Evolutionary conservation across 2,329 filamentous ascomycete genomes (phyloP), one percentile per base, ranked within the genome.

Genomic region (Alternaria brassicae): DNA sequence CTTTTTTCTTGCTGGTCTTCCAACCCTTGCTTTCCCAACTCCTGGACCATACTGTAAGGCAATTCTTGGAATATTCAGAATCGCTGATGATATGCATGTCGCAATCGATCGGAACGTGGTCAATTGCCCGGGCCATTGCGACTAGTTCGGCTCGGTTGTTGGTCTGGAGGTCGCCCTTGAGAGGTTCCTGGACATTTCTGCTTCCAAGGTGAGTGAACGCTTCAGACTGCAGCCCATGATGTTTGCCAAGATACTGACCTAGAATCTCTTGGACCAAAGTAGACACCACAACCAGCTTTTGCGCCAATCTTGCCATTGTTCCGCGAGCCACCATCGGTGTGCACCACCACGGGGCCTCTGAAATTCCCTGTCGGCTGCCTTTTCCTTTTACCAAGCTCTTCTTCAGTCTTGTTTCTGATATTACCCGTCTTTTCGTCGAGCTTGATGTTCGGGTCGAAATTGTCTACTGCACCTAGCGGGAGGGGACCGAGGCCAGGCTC

Each of bases 61-160:
- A 98, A 66, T 93, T 89, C 77, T 97, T 97, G 1, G 91, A 86
- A 79, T 98, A 98, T 71, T 89, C 88, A 77, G 91, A 95, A 79
- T 99, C 95, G n/a, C 89, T 93, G 74, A 89, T 85, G 66, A 99
- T 96, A 56, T 88, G 85, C 12, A 96, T 85, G 60, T 88, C 83
- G 57, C 90, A 85, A 58, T 89, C 83, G 15, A 85, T 79, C 0
- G 91, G 89, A 2, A 89, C 88, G 44, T 89, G 86, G 71, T 97
- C 88, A 21, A 98, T 83, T 0, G 93, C 93, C 57, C 93, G 90
- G 28, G 91, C 82, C 63, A 98, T 90, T 7, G 93, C 95, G 23
- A 91, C 93, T 58, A 99, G 83, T 80, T 99, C 95, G n/a, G 94
- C 95, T 3, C 95, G 91, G 77, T 98, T 92, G 75, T 99, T 99